phyloP scores from a whole-genome alignment of 257 asterid genomes.

The Sherardia arvensis region DNA sequence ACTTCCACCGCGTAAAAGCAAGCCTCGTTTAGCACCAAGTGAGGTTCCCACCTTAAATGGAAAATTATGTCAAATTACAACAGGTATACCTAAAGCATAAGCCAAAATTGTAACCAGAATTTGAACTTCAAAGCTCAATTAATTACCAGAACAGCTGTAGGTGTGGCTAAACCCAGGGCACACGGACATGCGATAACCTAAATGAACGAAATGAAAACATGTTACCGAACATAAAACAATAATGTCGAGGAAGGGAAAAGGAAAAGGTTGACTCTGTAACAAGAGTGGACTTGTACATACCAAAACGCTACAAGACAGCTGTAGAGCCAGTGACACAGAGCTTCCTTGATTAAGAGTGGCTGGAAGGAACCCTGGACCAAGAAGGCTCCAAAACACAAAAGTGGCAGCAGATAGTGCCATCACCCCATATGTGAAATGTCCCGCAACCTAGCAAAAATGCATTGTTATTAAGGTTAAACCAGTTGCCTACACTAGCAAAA shows the following conservation, averaged over 20 bases:
- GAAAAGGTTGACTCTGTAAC: not conserved
- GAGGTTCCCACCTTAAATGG: conserved; percentile 86
- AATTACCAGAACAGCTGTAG: conserved; percentile 97
- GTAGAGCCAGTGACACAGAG: conserved; percentile 86
- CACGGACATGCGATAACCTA: conserved; percentile 99
- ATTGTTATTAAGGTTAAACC: conserved; percentile 8
- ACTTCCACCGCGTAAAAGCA: conserved; percentile 98
- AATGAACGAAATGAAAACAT: conserved; percentile 20
- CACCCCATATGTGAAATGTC: conserved; percentile 93
- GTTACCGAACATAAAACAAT: conserved; percentile 5
- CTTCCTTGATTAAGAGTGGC: conserved; percentile 83
- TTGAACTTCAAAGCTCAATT: conserved; percentile 8
- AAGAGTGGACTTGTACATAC: conserved; percentile 28
- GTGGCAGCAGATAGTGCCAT: conserved; percentile 97
- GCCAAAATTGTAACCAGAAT: not conserved
- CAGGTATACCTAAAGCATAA: conserved; percentile 1
- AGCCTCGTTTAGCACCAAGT: conserved; percentile 94
- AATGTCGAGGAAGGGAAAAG: not conserved
- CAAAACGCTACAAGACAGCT: conserved; percentile 98
- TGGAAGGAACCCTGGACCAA: conserved; percentile 75
- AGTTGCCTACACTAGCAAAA: not conserved
- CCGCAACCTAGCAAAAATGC: conserved; percentile 64
- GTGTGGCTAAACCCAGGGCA: conserved; percentile 99
- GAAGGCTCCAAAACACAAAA: conserved; percentile 84
- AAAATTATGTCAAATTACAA: not conserved